A percentile compares a stretch with the other conserved stretches of the same genome.
Conservation (phyloP, 208 protist species). For the Trypanosoma platydactyli region DNA sequence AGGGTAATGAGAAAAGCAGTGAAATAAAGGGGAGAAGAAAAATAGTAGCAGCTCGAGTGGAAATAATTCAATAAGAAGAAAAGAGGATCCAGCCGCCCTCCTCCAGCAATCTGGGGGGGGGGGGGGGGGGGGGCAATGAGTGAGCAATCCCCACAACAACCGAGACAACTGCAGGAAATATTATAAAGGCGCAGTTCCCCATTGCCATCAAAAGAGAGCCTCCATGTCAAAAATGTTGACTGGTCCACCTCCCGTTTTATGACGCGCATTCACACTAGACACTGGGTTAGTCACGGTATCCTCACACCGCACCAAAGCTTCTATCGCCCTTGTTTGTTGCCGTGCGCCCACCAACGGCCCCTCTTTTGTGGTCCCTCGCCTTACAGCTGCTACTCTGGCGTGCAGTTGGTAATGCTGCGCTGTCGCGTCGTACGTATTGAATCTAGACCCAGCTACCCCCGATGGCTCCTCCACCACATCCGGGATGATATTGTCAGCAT, state of each 20-base stretch:
- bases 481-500: slow-evolving; percentile 43
- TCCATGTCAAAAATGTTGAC: slow-evolving; percentile 77
- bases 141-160: too few relatives aligned
- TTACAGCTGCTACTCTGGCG: slow-evolving; percentile 1
- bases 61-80: slow-evolving; percentile 2
- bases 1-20: background rate
- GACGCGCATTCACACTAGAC: background rate
- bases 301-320: background rate
- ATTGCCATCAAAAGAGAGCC: slow-evolving; percentile 51
- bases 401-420: slow-evolving; percentile 33
- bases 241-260: slow-evolving; percentile 1
- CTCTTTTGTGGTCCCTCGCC: slow-evolving; percentile 3
- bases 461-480: background rate
- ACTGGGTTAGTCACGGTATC: background rate
- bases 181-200: too few relatives aligned
- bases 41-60: slow-evolving; percentile 6
- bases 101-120: too few relatives aligned
- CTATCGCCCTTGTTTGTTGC: background rate
- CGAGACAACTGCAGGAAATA: too few relatives aligned
- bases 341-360: background rate
- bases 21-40: slow-evolving; percentile 13
- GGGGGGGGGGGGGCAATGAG: too few relatives aligned
- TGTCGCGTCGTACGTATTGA: slow-evolving; percentile 61
- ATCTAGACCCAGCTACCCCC: background rate
- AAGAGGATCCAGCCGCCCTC: too few relatives aligned